Conservation (phyloP, 2,329 filamentous ascomycete species). For the Tolypocladium album region DNA sequence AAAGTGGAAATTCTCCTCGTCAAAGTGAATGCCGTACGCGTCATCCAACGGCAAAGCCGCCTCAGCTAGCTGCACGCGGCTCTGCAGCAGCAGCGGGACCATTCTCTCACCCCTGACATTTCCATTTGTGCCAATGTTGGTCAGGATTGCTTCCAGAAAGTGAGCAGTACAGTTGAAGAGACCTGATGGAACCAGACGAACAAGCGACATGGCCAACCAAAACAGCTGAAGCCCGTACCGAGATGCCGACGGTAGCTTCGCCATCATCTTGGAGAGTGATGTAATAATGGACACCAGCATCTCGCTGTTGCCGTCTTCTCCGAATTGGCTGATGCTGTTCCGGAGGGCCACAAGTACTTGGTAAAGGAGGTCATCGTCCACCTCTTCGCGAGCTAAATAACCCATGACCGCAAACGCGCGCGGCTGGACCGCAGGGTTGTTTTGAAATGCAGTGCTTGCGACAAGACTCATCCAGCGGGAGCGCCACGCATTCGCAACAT, state of each 20-base stretch:
- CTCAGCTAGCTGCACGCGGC: slow-evolving; percentile 49
- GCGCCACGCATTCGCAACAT: slow-evolving; percentile 58
- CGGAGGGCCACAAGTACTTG: slow-evolving; percentile 59
- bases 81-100: slow-evolving; percentile 49
- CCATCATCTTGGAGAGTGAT: slow-evolving; percentile 60
- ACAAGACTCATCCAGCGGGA: slow-evolving; percentile 66
- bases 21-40: slow-evolving; percentile 56
- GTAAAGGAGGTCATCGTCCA: slow-evolving; percentile 61
- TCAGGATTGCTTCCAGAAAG: slow-evolving; percentile 53
- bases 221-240: slow-evolving; percentile 60
- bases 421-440: slow-evolving; percentile 60
- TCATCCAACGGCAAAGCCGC: slow-evolving; percentile 52
- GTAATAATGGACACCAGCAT: slow-evolving; percentile 60
- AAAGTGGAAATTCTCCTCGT: slow-evolving; percentile 53
- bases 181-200: slow-evolving; percentile 49
- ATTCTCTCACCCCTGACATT: slow-evolving; percentile 50
- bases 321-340: slow-evolving; percentile 53
- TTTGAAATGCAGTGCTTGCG: slow-evolving; percentile 62
- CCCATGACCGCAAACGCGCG: slow-evolving; percentile 63
- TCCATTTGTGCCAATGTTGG: slow-evolving; percentile 50
- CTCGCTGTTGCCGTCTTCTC: slow-evolving; percentile 53
- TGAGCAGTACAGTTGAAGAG: slow-evolving; percentile 57
- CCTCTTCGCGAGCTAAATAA: slow-evolving; percentile 58
- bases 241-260: slow-evolving; percentile 54
- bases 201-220: slow-evolving; percentile 57